Evolutionary conservation across 768 basidiomycete species (phyloP), one percentile per base, ranked within the genome.

Genomic region (Lactarius tabidus): DNA sequence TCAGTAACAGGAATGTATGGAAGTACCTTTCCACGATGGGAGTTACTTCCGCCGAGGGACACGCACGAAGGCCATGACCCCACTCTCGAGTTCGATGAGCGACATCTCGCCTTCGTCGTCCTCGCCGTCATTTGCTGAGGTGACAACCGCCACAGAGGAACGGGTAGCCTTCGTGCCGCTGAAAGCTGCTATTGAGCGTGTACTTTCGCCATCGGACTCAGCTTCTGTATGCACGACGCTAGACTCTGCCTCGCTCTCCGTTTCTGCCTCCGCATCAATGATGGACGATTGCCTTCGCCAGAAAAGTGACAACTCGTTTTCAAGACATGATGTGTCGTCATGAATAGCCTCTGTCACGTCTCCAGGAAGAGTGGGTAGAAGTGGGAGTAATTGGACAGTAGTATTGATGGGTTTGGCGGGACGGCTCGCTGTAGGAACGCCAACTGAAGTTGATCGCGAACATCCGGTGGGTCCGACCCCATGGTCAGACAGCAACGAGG

Each of bases 211-310:
- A 15, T 68, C 68, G 1, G 66, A 68, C 54, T 69, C 69, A 20
- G 63, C 63, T 31, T 69, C 69, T 7, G 67, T 69, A 53, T 64
- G 68, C 59, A 63, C 68, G 39, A 67, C 65, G 35, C 60, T 67
- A 8, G 67, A 68, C 36, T 67, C 67, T 6, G 64, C 57, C 58
- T 68, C 67, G 23, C 67, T 68, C 64, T 68, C 67, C n/a, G 59
- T 57, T 59, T 68, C 67, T 6, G 67, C 59, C 29, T 63, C 67
- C 1, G 39, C 57, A 33, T 65, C 65, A 18, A 36, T 59, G 15
- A 26, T 39, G 31, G 17, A 54, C 8, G 60, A 43, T n/a, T 57
- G 60, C 29, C 56, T 45, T 14, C 56, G 48, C 60, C 60, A 66
- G 0, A 66, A 17, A 8, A 23, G 65, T 45, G 65, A 45, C 31